Conservation (phyloP, 306 rosid genomes). For the Dalbergia cultrata region DNA sequence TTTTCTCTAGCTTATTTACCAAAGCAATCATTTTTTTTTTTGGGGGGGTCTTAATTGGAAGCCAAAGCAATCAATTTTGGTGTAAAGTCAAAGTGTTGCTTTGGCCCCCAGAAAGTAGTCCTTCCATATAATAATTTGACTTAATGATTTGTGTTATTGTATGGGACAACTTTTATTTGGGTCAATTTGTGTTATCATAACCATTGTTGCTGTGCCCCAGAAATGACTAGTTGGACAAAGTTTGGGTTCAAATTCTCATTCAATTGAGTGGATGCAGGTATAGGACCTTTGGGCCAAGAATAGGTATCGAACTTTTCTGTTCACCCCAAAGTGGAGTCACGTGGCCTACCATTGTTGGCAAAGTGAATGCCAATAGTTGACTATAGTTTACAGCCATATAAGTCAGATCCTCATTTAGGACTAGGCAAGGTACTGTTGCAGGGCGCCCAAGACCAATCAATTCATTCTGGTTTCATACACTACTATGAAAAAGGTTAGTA, state of each 20-base stretch:
- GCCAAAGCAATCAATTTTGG: background rate
- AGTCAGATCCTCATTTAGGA: conserved; percentile 20
- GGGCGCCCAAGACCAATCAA: background rate
- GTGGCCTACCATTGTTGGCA: conserved; percentile 17
- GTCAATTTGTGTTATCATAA: background rate
- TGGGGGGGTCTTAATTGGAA: background rate
- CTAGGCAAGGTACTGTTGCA: conserved; percentile 38
- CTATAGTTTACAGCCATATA: background rate
- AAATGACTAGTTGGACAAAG: background rate
- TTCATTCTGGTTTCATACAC: background rate
- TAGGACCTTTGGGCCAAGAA: conserved; percentile 29
- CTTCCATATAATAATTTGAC: background rate
- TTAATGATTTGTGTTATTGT: conserved; percentile 1
- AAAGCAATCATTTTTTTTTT: conserved; percentile 5
- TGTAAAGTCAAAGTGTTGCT: conserved; percentile 8
- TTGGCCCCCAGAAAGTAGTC: background rate
- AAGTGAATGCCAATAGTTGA: conserved; percentile 37
- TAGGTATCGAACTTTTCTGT: background rate
- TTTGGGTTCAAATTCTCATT: background rate
- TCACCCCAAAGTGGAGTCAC: background rate
- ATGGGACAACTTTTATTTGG: background rate
- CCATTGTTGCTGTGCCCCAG: background rate
- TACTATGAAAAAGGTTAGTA: background rate
- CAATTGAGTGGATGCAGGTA: conserved; percentile 6
- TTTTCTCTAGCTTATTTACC: background rate